Conservation (phyloP, 176 grass and related monocot species). For the Ampelocalamus luodianensis region DNA sequence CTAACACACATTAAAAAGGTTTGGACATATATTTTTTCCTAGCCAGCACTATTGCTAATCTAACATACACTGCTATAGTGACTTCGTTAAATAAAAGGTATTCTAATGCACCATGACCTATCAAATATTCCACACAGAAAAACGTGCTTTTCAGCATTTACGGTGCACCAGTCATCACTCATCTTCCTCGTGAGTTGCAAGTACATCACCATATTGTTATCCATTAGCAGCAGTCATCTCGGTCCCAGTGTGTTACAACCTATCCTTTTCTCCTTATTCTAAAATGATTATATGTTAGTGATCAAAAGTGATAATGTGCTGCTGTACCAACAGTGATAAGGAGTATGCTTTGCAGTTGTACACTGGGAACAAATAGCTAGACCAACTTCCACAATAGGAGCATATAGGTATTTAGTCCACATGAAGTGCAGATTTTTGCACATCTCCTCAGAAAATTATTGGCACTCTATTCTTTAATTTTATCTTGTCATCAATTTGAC, state of each 20-base stretch:
- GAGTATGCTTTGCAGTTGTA: not conserved
- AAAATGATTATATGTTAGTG: not conserved
- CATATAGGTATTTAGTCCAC: not conserved
- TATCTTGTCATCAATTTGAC: not conserved
- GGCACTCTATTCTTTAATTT: not conserved
- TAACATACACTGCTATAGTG: not conserved
- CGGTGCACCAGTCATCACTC: not conserved
- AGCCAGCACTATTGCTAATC: not conserved
- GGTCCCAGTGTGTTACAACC: not conserved
- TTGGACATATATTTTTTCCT: not conserved
- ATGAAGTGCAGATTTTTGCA: not conserved
- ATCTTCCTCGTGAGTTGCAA: not conserved
- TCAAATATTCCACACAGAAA: not conserved
- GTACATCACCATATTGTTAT: not conserved
- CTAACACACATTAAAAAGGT: not conserved
- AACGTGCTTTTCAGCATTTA: not conserved
- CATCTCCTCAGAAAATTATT: not conserved
- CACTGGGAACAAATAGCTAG: not conserved
- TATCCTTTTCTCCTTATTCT: not conserved
- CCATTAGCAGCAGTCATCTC: not conserved
- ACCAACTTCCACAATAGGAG: not conserved
- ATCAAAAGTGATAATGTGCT: not conserved
- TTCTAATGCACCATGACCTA: not conserved
- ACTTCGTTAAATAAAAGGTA: not conserved
- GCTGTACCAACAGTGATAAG: not conserved